phyloP scores from a whole-genome alignment of 2,329 filamentous ascomycete species.

The Alternaria triticimaculans region DNA sequence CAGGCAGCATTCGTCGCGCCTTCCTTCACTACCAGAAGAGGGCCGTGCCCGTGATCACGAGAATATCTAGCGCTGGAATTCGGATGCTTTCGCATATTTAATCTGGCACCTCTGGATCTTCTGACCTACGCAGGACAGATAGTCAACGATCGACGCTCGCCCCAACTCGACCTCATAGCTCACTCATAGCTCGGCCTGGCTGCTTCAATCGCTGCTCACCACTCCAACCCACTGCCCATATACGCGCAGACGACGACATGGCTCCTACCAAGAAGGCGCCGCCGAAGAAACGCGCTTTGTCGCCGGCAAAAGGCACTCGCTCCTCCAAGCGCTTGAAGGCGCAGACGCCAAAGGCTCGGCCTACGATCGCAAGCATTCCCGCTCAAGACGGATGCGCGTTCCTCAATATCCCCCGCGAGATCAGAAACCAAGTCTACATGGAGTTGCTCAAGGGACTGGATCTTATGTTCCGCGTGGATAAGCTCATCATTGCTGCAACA shows the following conservation, averaged over 20 bases:
- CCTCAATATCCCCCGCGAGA: background rate
- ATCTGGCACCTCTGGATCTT: no score
- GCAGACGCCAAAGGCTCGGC: background rate
- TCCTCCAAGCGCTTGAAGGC: background rate
- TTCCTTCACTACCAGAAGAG: background rate
- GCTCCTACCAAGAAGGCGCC: background rate
- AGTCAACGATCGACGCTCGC: no score
- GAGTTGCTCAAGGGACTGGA: accelerated
- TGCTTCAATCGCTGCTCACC: background rate
- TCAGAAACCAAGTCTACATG: background rate
- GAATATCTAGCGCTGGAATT: background rate
- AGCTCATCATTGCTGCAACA: background rate
- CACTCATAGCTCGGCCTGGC: no score
- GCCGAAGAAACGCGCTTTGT: background rate
- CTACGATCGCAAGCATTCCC: accelerated
- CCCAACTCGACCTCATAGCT: no score
- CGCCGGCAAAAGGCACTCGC: background rate
- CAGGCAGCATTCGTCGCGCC: background rate
- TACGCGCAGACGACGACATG: background rate
- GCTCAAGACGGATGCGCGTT: background rate
- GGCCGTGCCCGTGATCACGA: background rate
- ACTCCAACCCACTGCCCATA: accelerated
- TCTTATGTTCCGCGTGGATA: background rate
- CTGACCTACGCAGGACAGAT: no score
- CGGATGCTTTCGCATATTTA: background rate